Evolutionary conservation across 2,329 filamentous ascomycete genomes (phyloP), one percentile per base, ranked within the genome.

Genomic region (Fusarium praegraminearum): DNA sequence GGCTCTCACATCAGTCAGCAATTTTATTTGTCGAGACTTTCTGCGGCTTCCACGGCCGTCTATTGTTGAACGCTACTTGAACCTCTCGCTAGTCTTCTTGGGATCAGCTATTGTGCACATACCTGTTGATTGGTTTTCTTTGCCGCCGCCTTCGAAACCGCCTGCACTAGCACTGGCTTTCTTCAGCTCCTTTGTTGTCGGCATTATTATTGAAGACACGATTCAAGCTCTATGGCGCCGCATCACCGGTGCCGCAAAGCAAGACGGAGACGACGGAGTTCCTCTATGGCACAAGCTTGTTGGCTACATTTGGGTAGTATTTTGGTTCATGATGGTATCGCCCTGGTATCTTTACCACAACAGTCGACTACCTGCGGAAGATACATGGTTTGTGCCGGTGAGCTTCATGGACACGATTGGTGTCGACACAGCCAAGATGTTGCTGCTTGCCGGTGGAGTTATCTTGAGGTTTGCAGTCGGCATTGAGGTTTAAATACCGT

Each of bases 281-380:
- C 22, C 46, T n/a, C 1, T 7, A 11, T 26, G 32, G 46, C 7
- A 49, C 20, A 49, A 35, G 20, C n/a, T 24, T 5, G 1, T 49
- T 7, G 46, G 46, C 15, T 49, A 49, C 32, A 4, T 49, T 6
- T 49, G 46, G 46, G 7, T 35, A 49, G 8, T 30, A 4, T 35
- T 26, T 3, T 49, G 30, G 46, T 49, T 49, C 2, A 33, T 35
- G 2, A 4, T 49, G 20, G 24, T 32, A 33, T 32, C 46, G 16
- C 16, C 46, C 8, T 35, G 46, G 46, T 49, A 49, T 35, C 3
- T 49, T 7, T 49, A 49, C 15, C 16, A 49, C 7, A 49, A 35
- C 11, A 49, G 20, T 4, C 30, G 46, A 8, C 4, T 49, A 5
- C 30, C 46, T 3, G 20, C 46, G 2, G 20, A 10, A 3, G 46